Evolutionary conservation across 345 rosid species (phyloP), one percentile per base, ranked within the genome.

Genomic region (Cardiospermum halicacabum): DNA sequence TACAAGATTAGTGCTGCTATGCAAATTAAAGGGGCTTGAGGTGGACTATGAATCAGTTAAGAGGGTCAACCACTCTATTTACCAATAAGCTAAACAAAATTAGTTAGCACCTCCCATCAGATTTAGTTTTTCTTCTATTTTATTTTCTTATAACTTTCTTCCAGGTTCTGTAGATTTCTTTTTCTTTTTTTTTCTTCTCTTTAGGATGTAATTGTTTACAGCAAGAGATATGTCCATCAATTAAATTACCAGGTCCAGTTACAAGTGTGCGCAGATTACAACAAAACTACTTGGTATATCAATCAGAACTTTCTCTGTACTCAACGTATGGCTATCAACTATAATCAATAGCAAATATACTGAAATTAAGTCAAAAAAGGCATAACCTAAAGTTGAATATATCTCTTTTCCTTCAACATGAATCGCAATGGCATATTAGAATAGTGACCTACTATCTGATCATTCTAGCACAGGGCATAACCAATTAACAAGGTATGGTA

Each of bases 1-100:
- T 75, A 71, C 53, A 74, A 65, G 56, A 49, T 53, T 59, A 63
- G 40, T 56, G 32, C 37, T n/a, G 25, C 32, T 19, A 47, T 47
- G 51, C 27, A 11, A 58, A 53, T 26, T 47, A 28, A 3, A 49
- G 13, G 24, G 11, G 57, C 19, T 37, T 51, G 49, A 9, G n/a
- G 19, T 18, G 24, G 59, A 37, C 9, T 25, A n/a, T n/a, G n/a
- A n/a, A n/a, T n/a, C n/a, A n/a, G n/a, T n/a, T n/a, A n/a, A 63
- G 26, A 24, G 43, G 31, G 31, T 43, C 0, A 11, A 59, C 16
- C 53, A 43, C 37, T 37, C 49, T 43, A 45, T 5, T 39, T n/a
- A n/a, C n/a, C 4, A 60, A 16, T 16, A 60, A 16, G 10, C 18
- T 45, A 60, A 43, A 43, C 18, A 4, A 22, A 60, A 42, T 15